Evolutionary conservation across 2,329 filamentous ascomycete species (phyloP).

Genomic region (Clonostachys sp.): DNA sequence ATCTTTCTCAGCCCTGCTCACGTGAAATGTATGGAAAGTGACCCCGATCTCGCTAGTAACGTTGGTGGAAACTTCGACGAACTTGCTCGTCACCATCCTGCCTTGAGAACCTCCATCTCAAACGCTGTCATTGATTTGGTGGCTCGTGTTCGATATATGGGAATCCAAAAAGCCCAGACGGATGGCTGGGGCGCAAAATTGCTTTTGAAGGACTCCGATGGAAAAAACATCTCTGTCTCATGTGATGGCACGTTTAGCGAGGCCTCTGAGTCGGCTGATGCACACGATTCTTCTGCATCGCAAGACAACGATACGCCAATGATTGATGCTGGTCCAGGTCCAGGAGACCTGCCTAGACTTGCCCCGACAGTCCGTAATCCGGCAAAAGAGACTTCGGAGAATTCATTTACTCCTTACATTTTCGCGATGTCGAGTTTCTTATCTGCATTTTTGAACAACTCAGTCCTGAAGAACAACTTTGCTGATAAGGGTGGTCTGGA

Average conservation of each 20-base stretch:
- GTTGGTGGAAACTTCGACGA: slow-evolving; percentile 90
- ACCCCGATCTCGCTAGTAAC: slow-evolving; percentile 62
- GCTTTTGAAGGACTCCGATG: slow-evolving; percentile 55
- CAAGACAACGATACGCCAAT: slow-evolving; percentile 58
- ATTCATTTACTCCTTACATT: slow-evolving; percentile 62
- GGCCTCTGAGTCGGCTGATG: slow-evolving; percentile 16
- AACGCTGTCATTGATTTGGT: slow-evolving; percentile 88
- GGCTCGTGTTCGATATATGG: slow-evolving; percentile 71
- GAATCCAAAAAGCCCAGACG: slow-evolving; percentile 62
- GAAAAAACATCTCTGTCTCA: slow-evolving; percentile 46
- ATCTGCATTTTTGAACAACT: slow-evolving; percentile 67
- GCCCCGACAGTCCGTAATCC: slow-evolving; percentile 4
- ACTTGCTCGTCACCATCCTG: slow-evolving; percentile 86
- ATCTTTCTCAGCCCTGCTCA: slow-evolving; percentile 95
- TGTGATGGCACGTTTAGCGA: slow-evolving; percentile 39
- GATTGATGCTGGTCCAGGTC: slow-evolving; percentile 41
- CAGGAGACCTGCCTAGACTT: slow-evolving; percentile 1
- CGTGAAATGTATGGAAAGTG: slow-evolving; percentile 75
- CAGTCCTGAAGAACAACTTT: slow-evolving; percentile 66
- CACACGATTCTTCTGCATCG: slow-evolving; percentile 27
- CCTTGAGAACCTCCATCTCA: slow-evolving; percentile 73
- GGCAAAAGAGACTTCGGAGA: slow-evolving; percentile 14
- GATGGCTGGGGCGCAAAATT: slow-evolving; percentile 77
- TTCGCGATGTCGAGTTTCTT: slow-evolving; percentile 75
- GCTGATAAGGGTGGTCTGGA: slow-evolving; percentile 78